These are phyloP conservation scores for Sapria himalayana DNA, from an alignment of 345 rosid species.

Conservation along the genomic window DNA sequence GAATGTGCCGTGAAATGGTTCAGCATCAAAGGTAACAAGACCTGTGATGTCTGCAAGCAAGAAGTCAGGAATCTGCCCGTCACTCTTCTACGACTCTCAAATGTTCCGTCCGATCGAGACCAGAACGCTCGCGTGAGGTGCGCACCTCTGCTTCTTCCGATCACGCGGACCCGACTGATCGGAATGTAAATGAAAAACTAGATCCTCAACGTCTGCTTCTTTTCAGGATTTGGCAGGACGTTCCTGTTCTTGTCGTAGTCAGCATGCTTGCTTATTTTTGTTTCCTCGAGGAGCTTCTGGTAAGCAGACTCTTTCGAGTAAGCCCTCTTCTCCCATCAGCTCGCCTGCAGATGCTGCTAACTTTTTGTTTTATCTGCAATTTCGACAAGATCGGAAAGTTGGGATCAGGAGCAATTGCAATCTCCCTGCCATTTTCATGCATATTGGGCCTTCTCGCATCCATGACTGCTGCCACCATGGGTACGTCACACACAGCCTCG, in stretches of 20 bases:
- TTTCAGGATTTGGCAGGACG: conserved; percentile 89
- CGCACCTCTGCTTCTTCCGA: conserved; percentile 26
- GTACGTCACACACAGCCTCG: conserved; percentile 17
- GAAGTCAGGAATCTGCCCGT: conserved; percentile 87
- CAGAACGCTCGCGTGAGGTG: conserved; percentile 19
- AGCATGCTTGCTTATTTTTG: conserved; percentile 98
- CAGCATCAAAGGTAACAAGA: conserved; percentile 88
- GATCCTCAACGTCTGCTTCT: background rate
- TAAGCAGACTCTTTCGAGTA: conserved; percentile 12
- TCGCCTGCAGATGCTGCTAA: background rate
- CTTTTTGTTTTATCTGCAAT: too few relatives aligned
- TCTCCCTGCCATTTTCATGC: conserved; percentile 90
- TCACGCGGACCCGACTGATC: background rate
- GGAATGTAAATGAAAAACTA: background rate
- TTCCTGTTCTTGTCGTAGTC: conserved; percentile 68
- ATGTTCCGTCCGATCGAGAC: conserved; percentile 19
- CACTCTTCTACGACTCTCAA: conserved; percentile 67
- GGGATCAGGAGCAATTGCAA: conserved; percentile 74
- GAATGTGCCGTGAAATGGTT: conserved; percentile 94
- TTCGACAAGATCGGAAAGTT: conserved; percentile 37
- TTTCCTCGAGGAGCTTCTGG: conserved; percentile 94
- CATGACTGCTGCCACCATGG: conserved; percentile 84
- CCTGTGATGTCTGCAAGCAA: conserved; percentile 88
- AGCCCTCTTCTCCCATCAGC: too few relatives aligned
- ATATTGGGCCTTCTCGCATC: conserved; percentile 84